phyloP scores from a whole-genome alignment of 352 stramenopile genomes.

The Pythium graminicola region DNA sequence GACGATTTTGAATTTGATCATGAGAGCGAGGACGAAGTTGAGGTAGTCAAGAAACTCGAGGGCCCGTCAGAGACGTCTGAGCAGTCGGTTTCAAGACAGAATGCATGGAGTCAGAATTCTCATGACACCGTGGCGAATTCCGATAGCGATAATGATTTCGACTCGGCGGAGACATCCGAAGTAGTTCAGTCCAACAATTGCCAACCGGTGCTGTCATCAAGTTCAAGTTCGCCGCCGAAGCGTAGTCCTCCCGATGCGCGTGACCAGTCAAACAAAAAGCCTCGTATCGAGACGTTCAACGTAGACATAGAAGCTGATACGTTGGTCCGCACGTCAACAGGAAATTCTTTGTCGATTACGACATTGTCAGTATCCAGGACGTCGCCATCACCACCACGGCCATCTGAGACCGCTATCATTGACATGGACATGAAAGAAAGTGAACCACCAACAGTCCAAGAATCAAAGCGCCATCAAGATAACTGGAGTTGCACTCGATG shows the following conservation, averaged over 20 bases:
- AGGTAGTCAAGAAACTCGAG: neutral
- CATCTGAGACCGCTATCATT: conserved; percentile 12
- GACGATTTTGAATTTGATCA: conserved; percentile 18
- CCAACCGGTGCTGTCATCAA: neutral
- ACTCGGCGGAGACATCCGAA: conserved; percentile 5
- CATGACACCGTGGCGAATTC: conserved; percentile 34
- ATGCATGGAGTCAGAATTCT: conserved; percentile 32
- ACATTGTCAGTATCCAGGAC: neutral
- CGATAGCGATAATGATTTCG: conserved; percentile 15
- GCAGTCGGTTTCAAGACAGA: conserved; percentile 14
- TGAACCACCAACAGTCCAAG: conserved; percentile 19
- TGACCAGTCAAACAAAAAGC: conserved; percentile 14
- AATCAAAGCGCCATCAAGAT: conserved; percentile 4
- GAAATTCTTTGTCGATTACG: neutral
- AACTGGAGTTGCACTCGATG: conserved; percentile 70
- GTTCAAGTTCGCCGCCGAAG: neutral
- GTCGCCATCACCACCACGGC: neutral
- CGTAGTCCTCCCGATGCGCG: neutral
- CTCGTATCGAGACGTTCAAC: conserved; percentile 25
- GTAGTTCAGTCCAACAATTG: neutral
- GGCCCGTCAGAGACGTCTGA: neutral
- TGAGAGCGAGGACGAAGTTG: conserved; percentile 11
- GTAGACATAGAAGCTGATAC: conserved; percentile 24
- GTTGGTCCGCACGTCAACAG: neutral
- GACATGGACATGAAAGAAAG: conserved; percentile 47